Evolutionary conservation across 2,329 filamentous ascomycete genomes (phyloP), one percentile per base, ranked within the genome.

Genomic region (Colletotrichum sp.): DNA sequence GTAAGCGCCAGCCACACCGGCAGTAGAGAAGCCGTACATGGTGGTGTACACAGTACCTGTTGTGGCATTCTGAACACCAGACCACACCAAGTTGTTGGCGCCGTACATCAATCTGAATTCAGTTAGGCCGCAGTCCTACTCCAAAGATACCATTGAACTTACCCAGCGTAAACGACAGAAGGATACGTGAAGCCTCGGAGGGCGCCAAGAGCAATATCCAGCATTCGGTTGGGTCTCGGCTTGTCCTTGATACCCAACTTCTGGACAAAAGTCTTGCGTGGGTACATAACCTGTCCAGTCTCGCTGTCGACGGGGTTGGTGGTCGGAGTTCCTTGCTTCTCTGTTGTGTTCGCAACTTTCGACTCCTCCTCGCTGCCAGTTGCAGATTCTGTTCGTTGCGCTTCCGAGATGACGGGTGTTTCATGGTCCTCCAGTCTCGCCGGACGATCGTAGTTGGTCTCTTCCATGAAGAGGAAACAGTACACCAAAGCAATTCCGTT

Each of bases 391-490:
- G 12, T 24, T 6, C 39, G 13, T 16, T n/a, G 32, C 3, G 18
- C 21, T 1, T 28, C 55, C 6, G 36, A 52, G 2, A 43, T 18
- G 9, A 21, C 2, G 13, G 30, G 30, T 3, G 57, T 13, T 5
- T 16, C 43, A 18, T 67, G 28, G 10, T 18, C 18, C 15, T 12
- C 10, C n/a, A 61, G 24, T 8, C 39, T 34, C 9, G 61, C 69
- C 8, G 64, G 48, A 7, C 88, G 84, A 59, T 86, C 82, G 77
- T 92, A 93, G 16, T 88, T 87, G 8, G 90, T 91, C 80, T 93
- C 91, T 77, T 92, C 91, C 76, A 92, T 89, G 78, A 92, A 89
- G 74, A 92, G 83, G 79, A 92, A 91, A 1, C 87, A 73, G 39
- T 87, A 83, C 1, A 86, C 55, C 15, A 83, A 83, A 6, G 81